Conservation (phyloP, 345 rosid species). For the Abelmoschus esculentus region DNA sequence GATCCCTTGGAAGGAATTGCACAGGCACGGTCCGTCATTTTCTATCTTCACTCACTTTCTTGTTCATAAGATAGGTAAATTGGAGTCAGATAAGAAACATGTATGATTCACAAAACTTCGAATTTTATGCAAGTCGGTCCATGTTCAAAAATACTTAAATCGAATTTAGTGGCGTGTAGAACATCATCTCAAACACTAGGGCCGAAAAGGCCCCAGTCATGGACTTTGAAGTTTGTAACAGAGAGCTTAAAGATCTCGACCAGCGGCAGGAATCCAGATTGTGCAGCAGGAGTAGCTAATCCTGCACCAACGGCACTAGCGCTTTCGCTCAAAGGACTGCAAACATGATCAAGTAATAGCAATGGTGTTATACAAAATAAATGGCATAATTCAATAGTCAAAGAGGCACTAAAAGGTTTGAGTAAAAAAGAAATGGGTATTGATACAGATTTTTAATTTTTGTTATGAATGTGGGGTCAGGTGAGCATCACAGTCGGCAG, state of each 20-base stretch:
- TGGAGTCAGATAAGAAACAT: too few relatives aligned
- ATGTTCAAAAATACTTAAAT: too few relatives aligned
- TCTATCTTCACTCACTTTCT: too few relatives aligned
- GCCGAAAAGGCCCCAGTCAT: slow-evolving; percentile 73
- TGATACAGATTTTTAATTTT: not conserved
- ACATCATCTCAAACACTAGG: slow-evolving; percentile 17
- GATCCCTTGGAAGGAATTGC: too few relatives aligned
- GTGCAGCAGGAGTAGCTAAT: slow-evolving; percentile 45
- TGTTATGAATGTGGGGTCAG: too few relatives aligned
- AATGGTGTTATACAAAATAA: not conserved
- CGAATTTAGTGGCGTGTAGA: not conserved
- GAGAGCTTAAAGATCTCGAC: slow-evolving; percentile 57
- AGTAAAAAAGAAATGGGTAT: not conserved
- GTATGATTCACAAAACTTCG: too few relatives aligned
- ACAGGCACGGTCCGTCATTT: too few relatives aligned
- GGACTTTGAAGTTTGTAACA: slow-evolving; percentile 56
- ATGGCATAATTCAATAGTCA: not conserved
- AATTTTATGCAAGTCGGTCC: too few relatives aligned
- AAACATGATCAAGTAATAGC: slow-evolving; percentile 4
- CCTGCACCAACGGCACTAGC: slow-evolving; percentile 67
- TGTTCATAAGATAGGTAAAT: too few relatives aligned
- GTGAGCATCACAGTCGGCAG: too few relatives aligned
- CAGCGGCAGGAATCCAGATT: slow-evolving; percentile 55
- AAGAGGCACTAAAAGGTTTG: not conserved
- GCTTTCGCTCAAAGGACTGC: slow-evolving; percentile 75